Percentiles rank a stretch among this genome's conserved stretches.
Evolutionary conservation across 208 protist species (phyloP).

Genomic region (Tritrichomonas foetus): DNA sequence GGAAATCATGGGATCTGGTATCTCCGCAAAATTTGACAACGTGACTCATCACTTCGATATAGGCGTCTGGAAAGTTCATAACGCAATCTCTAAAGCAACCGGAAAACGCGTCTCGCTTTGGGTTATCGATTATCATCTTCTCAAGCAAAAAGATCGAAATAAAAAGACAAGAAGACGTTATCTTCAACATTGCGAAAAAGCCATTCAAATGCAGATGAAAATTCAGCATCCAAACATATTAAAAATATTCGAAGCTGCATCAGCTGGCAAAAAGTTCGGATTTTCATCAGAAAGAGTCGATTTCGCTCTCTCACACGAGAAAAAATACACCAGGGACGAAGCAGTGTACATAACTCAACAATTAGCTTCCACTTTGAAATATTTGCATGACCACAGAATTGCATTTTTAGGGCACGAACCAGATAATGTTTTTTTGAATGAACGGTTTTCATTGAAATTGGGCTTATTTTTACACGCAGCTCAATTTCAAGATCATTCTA

Average conservation of each 20-base stretch:
- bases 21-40: not conserved
- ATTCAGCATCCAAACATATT: not conserved
- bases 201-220: not conserved
- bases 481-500: no score
- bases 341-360: not conserved
- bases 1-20: not conserved
- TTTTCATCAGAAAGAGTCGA: not conserved
- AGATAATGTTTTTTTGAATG: not conserved
- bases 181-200: not conserved
- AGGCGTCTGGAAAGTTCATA: not conserved
- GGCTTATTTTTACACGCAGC: not conserved
- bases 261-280: not conserved
- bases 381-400: not conserved
- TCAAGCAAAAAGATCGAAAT: not conserved
- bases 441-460: not conserved
- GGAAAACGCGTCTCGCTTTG: not conserved
- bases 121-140: not conserved
- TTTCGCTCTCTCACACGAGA: not conserved
- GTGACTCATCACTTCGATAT: not conserved
- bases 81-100: not conserved
- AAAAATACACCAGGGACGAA: not conserved
- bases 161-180: not conserved
- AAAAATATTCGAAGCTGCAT: not conserved
- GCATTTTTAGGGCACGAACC: not conserved
- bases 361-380: not conserved